Evolutionary conservation across 495 filamentous ascomycete genomes (phyloP).

Genomic region (Evernia prunastri): DNA sequence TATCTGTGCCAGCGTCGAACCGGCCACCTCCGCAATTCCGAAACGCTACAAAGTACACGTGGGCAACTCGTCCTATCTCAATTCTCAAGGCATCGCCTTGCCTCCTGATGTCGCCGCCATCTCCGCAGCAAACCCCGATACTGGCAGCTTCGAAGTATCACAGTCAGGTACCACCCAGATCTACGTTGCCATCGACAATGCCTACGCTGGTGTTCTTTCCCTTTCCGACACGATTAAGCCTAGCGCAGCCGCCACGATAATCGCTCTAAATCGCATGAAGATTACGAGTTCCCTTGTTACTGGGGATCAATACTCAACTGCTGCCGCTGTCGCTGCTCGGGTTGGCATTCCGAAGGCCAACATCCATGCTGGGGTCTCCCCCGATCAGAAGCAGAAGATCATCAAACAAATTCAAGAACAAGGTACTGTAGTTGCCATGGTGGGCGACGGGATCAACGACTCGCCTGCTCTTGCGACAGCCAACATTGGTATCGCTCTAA

Average conservation of each 20-base stretch:
- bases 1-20: slow-evolving; percentile 75
- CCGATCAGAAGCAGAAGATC: slow-evolving; percentile 81
- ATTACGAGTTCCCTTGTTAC: slow-evolving; percentile 88
- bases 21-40: slow-evolving; percentile 56
- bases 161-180: slow-evolving; percentile 75
- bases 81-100: slow-evolving; percentile 58
- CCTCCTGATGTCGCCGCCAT: slow-evolving; percentile 38
- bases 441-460: slow-evolving; percentile 98
- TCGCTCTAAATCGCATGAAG: slow-evolving; percentile 76
- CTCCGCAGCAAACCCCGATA: slow-evolving; percentile 27
- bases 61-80: slow-evolving; percentile 73
- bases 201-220: slow-evolving; percentile 72
- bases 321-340: slow-evolving; percentile 69
- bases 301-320: slow-evolving; percentile 79
- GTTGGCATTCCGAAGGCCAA: slow-evolving; percentile 72
- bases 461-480: slow-evolving; percentile 92
- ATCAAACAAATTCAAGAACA: slow-evolving; percentile 64
- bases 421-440: slow-evolving; percentile 86
- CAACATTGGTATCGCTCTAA: slow-evolving; percentile 85
- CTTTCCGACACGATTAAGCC: slow-evolving; percentile 88
- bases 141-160: slow-evolving; percentile 30
- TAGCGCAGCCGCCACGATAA: slow-evolving; percentile 72
- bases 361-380: slow-evolving; percentile 76
- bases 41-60: slow-evolving; percentile 70
- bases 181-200: slow-evolving; percentile 77